phyloP scores from a whole-genome alignment of 202 grass and related monocot species.

The Brachypodium distachyon region DNA sequence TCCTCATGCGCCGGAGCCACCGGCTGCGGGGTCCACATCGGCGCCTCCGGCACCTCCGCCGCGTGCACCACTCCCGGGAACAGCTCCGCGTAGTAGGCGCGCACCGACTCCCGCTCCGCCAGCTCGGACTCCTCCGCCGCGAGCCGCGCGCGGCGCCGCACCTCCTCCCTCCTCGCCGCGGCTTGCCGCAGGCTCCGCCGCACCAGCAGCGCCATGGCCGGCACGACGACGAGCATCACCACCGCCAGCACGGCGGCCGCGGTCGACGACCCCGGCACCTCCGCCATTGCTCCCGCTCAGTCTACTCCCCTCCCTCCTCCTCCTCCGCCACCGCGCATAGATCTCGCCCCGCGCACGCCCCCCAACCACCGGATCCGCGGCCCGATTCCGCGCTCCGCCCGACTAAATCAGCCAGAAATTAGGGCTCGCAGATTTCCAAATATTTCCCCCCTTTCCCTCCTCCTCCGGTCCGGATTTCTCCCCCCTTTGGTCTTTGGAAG shows the following conservation, averaged over 20 bases:
- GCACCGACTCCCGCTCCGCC: conserved; percentile 60
- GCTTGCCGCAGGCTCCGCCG: conserved; percentile 19
- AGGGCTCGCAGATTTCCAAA: neutral
- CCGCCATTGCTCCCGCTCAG: conserved; percentile 21
- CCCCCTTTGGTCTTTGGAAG: conserved; percentile 33
- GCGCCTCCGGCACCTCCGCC: conserved; percentile 13
- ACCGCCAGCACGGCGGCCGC: neutral
- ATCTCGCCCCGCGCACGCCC: conserved; percentile 29
- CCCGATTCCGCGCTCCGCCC: neutral
- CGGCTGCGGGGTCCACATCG: neutral
- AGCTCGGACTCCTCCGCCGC: conserved; percentile 65
- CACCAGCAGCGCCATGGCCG: conserved; percentile 2
- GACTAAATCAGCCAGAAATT: conserved; percentile 21
- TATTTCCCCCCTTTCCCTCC: neutral
- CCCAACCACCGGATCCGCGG: conserved; percentile 12
- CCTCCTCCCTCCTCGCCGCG: conserved; percentile 52
- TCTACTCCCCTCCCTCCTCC: conserved; percentile 14
- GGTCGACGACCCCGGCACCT: conserved; percentile 19
- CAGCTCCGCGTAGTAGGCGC: conserved; percentile 47
- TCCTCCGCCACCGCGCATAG: conserved; percentile 32
- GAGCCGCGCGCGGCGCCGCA: conserved; percentile 52
- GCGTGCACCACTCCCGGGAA: conserved; percentile 36
- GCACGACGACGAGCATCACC: conserved; percentile 8
- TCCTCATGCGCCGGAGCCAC: neutral
- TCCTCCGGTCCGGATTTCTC: neutral